These are phyloP conservation scores for Amanita rubescens DNA, from an alignment of 768 basidiomycete genomes.

Conservation along the genomic window DNA sequence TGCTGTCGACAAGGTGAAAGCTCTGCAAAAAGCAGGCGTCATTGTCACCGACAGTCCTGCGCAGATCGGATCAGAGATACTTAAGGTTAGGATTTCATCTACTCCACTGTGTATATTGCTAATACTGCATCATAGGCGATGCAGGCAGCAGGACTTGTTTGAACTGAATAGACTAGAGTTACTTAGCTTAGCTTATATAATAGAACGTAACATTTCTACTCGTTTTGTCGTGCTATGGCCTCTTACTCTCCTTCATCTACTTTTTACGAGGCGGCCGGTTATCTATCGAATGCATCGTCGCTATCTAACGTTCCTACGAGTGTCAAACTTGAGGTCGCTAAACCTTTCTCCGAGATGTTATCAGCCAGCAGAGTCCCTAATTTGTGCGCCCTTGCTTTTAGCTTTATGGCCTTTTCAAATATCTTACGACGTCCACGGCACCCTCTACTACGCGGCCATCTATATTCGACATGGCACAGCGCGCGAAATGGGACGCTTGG, in stretches of 20 bases:
- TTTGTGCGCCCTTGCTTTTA: constrained; percentile 26
- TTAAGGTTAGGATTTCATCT: constrained; percentile 54
- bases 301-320: constrained; percentile 47
- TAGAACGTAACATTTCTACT: not conserved
- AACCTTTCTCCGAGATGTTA: constrained; percentile 14
- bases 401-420: constrained; percentile 86
- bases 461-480: constrained; percentile 70
- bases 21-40: constrained; percentile 85
- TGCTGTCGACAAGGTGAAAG: constrained; percentile 88
- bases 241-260: constrained; percentile 25
- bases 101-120: not conserved
- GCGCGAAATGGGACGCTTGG: constrained; percentile 91
- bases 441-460: constrained; percentile 60
- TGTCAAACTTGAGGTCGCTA: constrained; percentile 68
- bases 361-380: constrained; percentile 33
- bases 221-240: constrained; percentile 2
- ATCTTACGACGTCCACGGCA: constrained; percentile 46
- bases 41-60: constrained; percentile 94
- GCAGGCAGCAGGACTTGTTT: constrained; percentile 67
- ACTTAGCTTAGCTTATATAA: constrained; percentile 15
- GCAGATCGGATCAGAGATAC: constrained; percentile 85
- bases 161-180: not conserved
- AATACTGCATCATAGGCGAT: constrained; percentile 50
- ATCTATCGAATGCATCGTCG: constrained; percentile 51
- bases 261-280: constrained; percentile 57